phyloP scores from a whole-genome alignment of 2,329 filamentous ascomycete genomes.

The Curvularia sp. region DNA sequence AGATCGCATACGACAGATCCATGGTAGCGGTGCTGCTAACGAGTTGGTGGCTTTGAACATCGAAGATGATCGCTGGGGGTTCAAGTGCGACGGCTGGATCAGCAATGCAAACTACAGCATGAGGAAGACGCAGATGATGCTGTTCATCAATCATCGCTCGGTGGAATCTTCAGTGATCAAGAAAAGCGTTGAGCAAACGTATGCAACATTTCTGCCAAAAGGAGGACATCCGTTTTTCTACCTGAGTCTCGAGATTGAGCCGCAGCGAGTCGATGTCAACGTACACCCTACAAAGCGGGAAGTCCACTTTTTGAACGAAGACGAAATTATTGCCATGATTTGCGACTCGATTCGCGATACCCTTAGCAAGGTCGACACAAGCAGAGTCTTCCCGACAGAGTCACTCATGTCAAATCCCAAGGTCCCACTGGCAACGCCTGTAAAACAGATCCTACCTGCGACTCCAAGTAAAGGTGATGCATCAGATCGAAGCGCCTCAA shows the following conservation, averaged over 20 bases:
- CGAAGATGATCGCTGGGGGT: slow-evolving; percentile 79
- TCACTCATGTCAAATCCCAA: slow-evolving; percentile 67
- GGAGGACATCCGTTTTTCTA: slow-evolving; percentile 94
- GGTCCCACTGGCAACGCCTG: slow-evolving; percentile 50
- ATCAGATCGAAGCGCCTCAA: slow-evolving; percentile 38
- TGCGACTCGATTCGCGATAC: slow-evolving; percentile 80
- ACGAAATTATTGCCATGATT: slow-evolving; percentile 88
- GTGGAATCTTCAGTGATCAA: slow-evolving; percentile 90
- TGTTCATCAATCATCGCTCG: slow-evolving; percentile 96
- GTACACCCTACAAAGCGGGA: slow-evolving; percentile 97
- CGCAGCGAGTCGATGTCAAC: slow-evolving; percentile 92
- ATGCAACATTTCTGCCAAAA: slow-evolving; percentile 86
- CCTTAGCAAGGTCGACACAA: slow-evolving; percentile 87
- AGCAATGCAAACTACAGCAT: slow-evolving; percentile 95
- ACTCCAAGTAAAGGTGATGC: slow-evolving; percentile 32
- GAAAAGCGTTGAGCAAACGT: slow-evolving; percentile 89
- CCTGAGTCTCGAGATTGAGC: slow-evolving; percentile 89
- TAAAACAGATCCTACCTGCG: slow-evolving; percentile 45
- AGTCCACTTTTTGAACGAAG: slow-evolving; percentile 96
- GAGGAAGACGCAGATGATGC: slow-evolving; percentile 83
- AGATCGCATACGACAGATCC: slow-evolving; percentile 89
- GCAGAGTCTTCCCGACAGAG: slow-evolving; percentile 92
- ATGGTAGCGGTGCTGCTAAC: slow-evolving; percentile 83
- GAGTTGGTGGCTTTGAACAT: slow-evolving; percentile 81
- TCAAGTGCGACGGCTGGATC: slow-evolving; percentile 78